These are phyloP conservation scores for Friedmanniomyces endolithicus DNA, from an alignment of 495 filamentous ascomycete species.

Conservation along the genomic window DNA sequence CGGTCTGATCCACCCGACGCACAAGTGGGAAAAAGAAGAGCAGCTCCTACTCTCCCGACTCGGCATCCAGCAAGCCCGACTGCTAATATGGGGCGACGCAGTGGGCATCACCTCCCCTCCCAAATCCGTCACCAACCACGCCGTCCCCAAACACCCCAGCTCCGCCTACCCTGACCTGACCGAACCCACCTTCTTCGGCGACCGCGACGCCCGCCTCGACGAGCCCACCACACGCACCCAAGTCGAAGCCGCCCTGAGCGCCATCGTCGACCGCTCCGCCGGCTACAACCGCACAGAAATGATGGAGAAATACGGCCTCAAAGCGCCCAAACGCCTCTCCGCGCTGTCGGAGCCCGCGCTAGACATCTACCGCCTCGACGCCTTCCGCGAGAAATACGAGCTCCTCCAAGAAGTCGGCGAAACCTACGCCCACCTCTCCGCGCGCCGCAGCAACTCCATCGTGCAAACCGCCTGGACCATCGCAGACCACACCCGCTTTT, in stretches of 20 bases:
- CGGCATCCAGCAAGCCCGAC: slow-evolving; percentile 27
- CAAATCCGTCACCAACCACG: slow-evolving; percentile 21
- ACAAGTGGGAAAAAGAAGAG: slow-evolving; percentile 22
- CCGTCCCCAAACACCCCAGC: slow-evolving; percentile 25
- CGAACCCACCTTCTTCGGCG: slow-evolving; percentile 25
- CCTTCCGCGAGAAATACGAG: slow-evolving; percentile 26
- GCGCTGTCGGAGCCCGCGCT: slow-evolving; percentile 19
- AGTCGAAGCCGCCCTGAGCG: slow-evolving; percentile 17
- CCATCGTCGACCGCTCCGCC: slow-evolving; percentile 13
- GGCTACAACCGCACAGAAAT: slow-evolving; percentile 21
- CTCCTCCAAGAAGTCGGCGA: slow-evolving; percentile 25
- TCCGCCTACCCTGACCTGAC: slow-evolving; percentile 26
- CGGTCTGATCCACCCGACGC: slow-evolving; percentile 24
- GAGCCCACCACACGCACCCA: slow-evolving; percentile 14
- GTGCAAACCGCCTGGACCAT: slow-evolving; percentile 24
- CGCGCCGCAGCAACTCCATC: slow-evolving; percentile 20
- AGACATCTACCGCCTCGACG: slow-evolving; percentile 26
- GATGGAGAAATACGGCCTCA: slow-evolving; percentile 27
- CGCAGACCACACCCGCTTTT: slow-evolving; percentile 20
- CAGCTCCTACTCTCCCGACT: slow-evolving; percentile 24
- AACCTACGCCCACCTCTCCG: slow-evolving; percentile 14
- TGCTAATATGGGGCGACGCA: slow-evolving; percentile 29
- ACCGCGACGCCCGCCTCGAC: slow-evolving; percentile 24
- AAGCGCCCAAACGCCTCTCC: slow-evolving; percentile 23
- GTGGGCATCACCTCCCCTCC: slow-evolving; percentile 28